These are phyloP conservation scores for Tricholoma saponaceum DNA, from an alignment of 768 basidiomycete genomes.

Conservation along the genomic window DNA sequence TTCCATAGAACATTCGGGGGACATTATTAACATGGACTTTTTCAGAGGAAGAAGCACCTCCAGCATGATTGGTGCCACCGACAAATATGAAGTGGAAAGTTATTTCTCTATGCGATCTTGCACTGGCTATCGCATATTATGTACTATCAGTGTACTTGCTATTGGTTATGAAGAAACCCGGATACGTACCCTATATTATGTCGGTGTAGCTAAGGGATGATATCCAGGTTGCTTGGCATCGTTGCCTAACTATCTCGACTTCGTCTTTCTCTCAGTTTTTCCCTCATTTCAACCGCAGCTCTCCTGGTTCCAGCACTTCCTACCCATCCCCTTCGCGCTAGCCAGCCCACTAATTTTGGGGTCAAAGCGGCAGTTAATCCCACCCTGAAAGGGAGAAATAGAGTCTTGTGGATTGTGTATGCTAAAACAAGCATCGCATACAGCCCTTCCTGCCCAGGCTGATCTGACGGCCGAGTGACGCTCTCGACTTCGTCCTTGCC, in stretches of 20 bases:
- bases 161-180: not conserved
- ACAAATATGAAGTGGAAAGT: not conserved
- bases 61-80: not conserved
- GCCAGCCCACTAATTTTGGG: slow-evolving; percentile 82
- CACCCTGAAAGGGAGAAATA: slow-evolving; percentile 84
- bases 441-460: slow-evolving; percentile 62
- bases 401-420: slow-evolving; percentile 93
- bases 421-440: slow-evolving; percentile 93
- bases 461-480: slow-evolving; percentile 22
- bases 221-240: not conserved
- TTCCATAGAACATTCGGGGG: not conserved
- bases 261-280: slow-evolving; percentile 37
- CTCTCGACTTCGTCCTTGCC: slow-evolving; percentile 61
- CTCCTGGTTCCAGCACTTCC: slow-evolving; percentile 65
- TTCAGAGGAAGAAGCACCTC: slow-evolving; percentile 23
- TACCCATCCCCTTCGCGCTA: slow-evolving; percentile 78
- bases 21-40: not conserved
- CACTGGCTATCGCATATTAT: not conserved
- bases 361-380: slow-evolving; percentile 87
- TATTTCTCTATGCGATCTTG: not conserved
- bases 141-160: not conserved
- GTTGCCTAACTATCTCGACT: slow-evolving; percentile 18
- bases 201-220: not conserved
- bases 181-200: slow-evolving; percentile 3
- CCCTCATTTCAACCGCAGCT: slow-evolving; percentile 52